Conservation (phyloP, 1,139 yeast species). For the Zygotorulaspora mrakii region DNA sequence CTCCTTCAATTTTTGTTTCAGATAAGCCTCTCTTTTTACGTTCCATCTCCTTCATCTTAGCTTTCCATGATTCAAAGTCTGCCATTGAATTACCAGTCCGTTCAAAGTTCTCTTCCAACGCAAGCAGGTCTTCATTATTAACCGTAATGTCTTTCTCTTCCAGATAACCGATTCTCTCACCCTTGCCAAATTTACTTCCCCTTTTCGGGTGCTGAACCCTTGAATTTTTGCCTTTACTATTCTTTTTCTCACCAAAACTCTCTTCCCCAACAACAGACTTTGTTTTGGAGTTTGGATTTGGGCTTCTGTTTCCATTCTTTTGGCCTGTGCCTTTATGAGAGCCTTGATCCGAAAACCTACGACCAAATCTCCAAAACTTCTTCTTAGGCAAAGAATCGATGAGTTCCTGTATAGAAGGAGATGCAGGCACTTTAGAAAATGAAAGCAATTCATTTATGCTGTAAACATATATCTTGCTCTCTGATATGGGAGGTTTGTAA, state of each 20-base stretch:
- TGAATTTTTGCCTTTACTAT: conserved; percentile 18
- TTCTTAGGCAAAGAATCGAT: conserved; percentile 29
- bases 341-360: conserved; percentile 24
- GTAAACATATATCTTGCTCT: conserved; percentile 20
- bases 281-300: conserved; percentile 7
- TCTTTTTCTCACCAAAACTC: conserved; percentile 18
- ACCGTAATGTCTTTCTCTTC: conserved; percentile 24
- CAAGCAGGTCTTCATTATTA: conserved; percentile 26
- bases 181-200: conserved; percentile 15
- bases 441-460: conserved; percentile 25
- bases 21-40: conserved; percentile 46
- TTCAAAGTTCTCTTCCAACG: conserved; percentile 35
- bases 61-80: conserved; percentile 68
- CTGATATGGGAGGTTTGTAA: conserved; percentile 23
- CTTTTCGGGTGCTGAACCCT: conserved; percentile 14
- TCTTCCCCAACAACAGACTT: conserved; percentile 13
- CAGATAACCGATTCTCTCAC: conserved; percentile 17
- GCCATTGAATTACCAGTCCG: conserved; percentile 53
- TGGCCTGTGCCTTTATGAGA: conserved; percentile 13
- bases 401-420: conserved; percentile 15
- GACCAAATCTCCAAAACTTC: conserved; percentile 36
- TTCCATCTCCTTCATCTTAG: conserved; percentile 53
- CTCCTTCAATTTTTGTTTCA: conserved; percentile 8
- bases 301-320: conserved; percentile 9
- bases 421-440: conserved; percentile 20